These are phyloP conservation scores for Ballota nigra DNA, from an alignment of 257 asterid genomes.

Conservation along the genomic window DNA sequence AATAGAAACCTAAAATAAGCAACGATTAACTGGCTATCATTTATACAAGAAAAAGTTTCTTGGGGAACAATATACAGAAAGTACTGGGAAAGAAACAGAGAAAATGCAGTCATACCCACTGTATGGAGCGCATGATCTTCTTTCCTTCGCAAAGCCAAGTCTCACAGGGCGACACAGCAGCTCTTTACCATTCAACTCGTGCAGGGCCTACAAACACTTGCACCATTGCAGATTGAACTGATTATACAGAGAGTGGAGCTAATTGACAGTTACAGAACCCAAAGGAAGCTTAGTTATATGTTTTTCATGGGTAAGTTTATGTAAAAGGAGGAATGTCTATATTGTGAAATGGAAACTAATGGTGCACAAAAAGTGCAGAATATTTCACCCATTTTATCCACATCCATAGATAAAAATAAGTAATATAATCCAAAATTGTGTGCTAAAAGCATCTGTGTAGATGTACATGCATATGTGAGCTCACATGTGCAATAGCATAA, in stretches of 20 bases:
- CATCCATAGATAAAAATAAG: background rate
- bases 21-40: conserved; percentile 29
- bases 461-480: background rate
- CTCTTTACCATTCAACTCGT: conserved; percentile 60
- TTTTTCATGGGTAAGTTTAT: background rate
- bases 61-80: background rate
- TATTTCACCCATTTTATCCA: background rate
- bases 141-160: conserved; percentile 65
- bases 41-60: background rate
- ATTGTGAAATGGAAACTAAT: background rate
- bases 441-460: background rate
- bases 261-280: background rate
- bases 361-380: background rate
- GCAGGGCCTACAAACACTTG: conserved; percentile 49
- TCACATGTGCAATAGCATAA: background rate
- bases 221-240: background rate
- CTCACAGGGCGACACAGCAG: conserved; percentile 63
- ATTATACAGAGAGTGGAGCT: background rate
- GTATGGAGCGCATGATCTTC: conserved; percentile 54
- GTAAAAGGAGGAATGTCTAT: background rate
- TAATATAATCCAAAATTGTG: background rate
- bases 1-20: background rate
- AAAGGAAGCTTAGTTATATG: background rate
- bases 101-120: conserved; percentile 47
- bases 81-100: background rate